Conservation (phyloP, 495 filamentous ascomycete species). For the Penicillium pancosmium region DNA sequence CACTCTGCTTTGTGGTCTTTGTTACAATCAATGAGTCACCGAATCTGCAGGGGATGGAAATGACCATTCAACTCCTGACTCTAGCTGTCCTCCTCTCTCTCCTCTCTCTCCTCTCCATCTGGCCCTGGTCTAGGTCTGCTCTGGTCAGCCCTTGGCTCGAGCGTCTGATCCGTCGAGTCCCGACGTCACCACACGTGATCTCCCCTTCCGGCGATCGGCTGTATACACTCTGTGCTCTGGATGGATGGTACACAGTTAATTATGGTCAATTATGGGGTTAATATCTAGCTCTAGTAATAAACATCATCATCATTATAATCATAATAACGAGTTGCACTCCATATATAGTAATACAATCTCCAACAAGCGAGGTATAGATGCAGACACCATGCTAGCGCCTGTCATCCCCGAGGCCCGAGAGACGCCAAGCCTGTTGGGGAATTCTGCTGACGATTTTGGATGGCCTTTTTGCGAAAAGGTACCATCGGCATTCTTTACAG, state of each 20-base stretch:
- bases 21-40: background rate
- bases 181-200: conserved; percentile 25
- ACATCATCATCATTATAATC: background rate
- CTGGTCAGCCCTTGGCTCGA: conserved; percentile 9
- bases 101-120: background rate
- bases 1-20: background rate
- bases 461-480: too few species aligned
- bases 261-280: too few species aligned
- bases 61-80: background rate
- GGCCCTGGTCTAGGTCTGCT: conserved; percentile 11
- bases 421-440: conserved; percentile 3
- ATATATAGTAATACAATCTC: too few species aligned
- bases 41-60: conserved; percentile 5
- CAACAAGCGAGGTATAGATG: too few species aligned
- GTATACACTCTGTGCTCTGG: too few species aligned
- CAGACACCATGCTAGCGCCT: background rate
- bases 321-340: too few species aligned
- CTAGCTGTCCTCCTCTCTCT: background rate
- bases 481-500: too few species aligned
- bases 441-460: background rate
- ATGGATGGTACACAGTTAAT: too few species aligned
- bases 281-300: background rate
- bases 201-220: conserved; percentile 2
- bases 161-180: conserved; percentile 18
- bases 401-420: background rate